Percentiles rank a stretch among this genome's conserved stretches.
Conservation (phyloP, 257 asterid species). For the Solanum clarkiae region DNA sequence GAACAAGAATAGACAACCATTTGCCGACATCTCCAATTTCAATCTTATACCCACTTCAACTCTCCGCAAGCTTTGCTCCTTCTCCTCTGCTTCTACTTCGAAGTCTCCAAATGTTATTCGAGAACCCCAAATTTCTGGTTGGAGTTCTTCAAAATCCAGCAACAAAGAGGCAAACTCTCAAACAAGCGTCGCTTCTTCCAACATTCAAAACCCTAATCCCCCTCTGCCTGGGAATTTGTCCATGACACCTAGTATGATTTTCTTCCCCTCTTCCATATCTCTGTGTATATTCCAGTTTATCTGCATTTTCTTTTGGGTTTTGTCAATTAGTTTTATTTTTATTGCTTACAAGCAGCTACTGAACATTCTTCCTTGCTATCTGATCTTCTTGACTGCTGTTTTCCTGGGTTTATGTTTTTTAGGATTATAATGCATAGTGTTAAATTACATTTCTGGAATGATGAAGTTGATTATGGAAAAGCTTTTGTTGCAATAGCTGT, state of each 20-base stretch:
- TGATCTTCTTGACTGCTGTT: neutral
- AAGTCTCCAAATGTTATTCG: neutral
- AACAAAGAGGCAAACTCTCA: slow-evolving; percentile 19
- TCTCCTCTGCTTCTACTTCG: neutral
- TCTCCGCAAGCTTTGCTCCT: slow-evolving; percentile 28
- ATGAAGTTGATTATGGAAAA: neutral
- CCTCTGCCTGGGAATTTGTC: slow-evolving; percentile 4
- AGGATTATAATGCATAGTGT: neutral
- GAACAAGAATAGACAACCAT: slow-evolving; percentile 17
- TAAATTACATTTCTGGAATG: neutral
- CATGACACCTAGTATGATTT: slow-evolving; percentile 9
- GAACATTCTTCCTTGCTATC: neutral
- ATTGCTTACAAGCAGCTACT: neutral
- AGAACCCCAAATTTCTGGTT: slow-evolving; percentile 17
- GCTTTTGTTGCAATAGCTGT: neutral
- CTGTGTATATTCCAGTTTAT: neutral
- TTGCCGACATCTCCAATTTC: slow-evolving; percentile 33
- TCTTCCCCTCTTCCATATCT: neutral
- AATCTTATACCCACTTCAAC: slow-evolving; percentile 30
- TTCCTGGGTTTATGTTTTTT: neutral
- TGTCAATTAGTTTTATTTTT: neutral
- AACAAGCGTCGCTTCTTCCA: slow-evolving; percentile 46
- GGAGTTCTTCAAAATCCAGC: neutral
- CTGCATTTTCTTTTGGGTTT: neutral
- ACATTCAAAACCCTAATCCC: slow-evolving; percentile 20